Conservation (phyloP, 805 yeast species). For the Yarrowia sp. region DNA sequence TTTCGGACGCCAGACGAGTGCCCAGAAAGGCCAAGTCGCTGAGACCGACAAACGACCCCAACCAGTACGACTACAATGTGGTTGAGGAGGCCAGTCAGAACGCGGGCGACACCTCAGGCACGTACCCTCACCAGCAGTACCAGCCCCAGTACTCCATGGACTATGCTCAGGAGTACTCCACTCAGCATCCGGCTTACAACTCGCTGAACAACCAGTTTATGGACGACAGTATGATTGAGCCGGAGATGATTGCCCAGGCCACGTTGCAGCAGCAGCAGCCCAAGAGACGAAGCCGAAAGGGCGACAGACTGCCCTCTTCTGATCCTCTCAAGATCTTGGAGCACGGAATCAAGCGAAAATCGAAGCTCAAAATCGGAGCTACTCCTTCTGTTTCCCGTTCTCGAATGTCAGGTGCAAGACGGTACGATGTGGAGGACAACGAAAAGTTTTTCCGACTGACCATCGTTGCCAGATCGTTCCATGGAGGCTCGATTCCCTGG, state of each 20-base stretch:
- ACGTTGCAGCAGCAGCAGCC: constrained; percentile 10
- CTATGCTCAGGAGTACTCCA: constrained; percentile 33
- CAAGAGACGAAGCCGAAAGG: constrained; percentile 2
- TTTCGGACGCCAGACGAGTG: constrained; percentile 8
- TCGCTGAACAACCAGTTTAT: constrained; percentile 25
- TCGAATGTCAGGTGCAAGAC: constrained; percentile 18
- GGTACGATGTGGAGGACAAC: constrained; percentile 49
- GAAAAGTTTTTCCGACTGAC: constrained; percentile 67
- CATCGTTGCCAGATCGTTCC: constrained; percentile 65
- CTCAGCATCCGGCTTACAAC: constrained; percentile 23
- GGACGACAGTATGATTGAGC: constrained; percentile 26
- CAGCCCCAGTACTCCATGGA: constrained; percentile 37
- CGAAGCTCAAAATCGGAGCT: constrained; percentile 5
- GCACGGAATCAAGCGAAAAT: constrained; percentile 24
- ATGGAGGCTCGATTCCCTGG: constrained; percentile 50
- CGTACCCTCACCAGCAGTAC: constrained; percentile 33
- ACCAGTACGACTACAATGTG: background rate
- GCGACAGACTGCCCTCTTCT: background rate
- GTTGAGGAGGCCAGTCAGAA: background rate
- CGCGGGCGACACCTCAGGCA: background rate
- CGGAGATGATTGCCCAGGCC: constrained; percentile 26
- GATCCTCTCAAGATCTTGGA: constrained; percentile 12
- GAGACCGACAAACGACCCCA: background rate
- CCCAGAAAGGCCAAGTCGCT: constrained; percentile 2
- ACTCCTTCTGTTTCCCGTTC: constrained; percentile 30